A percentile compares a stretch with the other conserved stretches of the same genome.
Conservation (phyloP, 2,329 filamentous ascomycete species). For the Didymella pinodella region DNA sequence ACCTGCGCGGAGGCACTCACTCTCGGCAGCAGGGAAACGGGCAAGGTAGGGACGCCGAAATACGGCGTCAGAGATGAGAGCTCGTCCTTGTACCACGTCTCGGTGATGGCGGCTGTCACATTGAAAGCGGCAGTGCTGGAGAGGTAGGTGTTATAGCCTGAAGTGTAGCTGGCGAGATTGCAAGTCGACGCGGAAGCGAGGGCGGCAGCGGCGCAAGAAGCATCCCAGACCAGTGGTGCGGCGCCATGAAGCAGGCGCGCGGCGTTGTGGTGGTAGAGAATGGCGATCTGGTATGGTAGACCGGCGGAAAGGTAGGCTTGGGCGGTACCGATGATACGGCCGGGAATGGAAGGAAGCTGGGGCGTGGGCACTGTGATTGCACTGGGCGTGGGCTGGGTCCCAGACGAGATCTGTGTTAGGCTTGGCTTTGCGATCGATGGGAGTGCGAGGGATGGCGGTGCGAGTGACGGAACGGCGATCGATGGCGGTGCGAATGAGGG, state of each 20-base stretch:
- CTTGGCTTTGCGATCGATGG: neutral
- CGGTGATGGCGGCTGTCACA: conserved; percentile 73
- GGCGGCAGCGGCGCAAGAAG: conserved; percentile 58
- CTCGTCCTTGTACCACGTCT: conserved; percentile 90
- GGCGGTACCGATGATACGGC: neutral
- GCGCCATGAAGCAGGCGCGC: conserved; percentile 85
- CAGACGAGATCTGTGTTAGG: neutral
- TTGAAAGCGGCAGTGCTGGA: conserved; percentile 61
- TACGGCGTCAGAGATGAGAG: conserved; percentile 44
- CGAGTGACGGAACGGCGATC: no score
- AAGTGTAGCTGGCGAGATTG: neutral
- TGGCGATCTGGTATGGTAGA: conserved; percentile 37
- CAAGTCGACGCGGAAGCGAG: neutral
- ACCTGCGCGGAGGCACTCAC: neutral
- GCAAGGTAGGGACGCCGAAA: neutral
- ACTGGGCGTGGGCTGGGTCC: neutral
- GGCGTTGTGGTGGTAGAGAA: conserved; percentile 80
- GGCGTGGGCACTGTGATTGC: neutral
- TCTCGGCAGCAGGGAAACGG: neutral
- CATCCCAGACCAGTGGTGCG: conserved; percentile 69
- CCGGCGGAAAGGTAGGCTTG: conserved; percentile 34
- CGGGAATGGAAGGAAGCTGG: neutral
- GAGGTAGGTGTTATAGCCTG: conserved; percentile 89
- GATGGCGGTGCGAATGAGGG: no score
- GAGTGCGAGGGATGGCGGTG: no score